Evolutionary conservation across 202 grass and related monocot species (phyloP).

Genomic region (Saccharum hybrid): DNA sequence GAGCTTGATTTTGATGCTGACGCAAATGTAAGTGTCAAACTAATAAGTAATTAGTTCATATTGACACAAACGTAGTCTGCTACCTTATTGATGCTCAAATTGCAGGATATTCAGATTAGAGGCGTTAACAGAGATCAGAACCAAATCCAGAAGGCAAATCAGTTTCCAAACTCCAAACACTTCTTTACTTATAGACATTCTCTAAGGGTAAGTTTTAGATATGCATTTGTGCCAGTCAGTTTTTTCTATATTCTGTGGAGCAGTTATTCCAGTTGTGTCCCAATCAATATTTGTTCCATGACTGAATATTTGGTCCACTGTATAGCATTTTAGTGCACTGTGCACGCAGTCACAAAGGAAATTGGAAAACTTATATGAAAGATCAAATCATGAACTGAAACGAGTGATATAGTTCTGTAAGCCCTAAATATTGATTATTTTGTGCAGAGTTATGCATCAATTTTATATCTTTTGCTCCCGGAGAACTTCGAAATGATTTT

Average conservation of each 20-base stretch:
- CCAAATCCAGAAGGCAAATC: constrained; percentile 74
- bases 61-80: background rate
- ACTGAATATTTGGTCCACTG: constrained; percentile 21
- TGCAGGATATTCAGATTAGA: constrained; percentile 95
- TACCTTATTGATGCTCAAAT: background rate
- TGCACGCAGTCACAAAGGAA: background rate
- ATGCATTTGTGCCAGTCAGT: constrained; percentile 6
- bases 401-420: constrained; percentile 24
- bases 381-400: constrained; percentile 24
- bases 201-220: constrained; percentile 61
- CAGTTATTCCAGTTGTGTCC: background rate
- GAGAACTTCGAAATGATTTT: constrained; percentile 76
- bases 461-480: constrained; percentile 86
- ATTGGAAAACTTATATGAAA: constrained; percentile 14
- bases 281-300: background rate
- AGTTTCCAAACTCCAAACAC: constrained; percentile 90
- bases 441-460: constrained; percentile 96
- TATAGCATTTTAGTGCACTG: background rate
- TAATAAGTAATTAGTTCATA: constrained; percentile 27
- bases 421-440: constrained; percentile 20
- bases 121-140: constrained; percentile 84
- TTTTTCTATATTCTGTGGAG: constrained; percentile 5
- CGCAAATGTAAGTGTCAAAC: constrained; percentile 47
- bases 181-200: constrained; percentile 92
- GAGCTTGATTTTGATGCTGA: constrained; percentile 79